A percentile compares a stretch with the other conserved stretches of the same genome.
Conservation (phyloP, 176 grass and related monocot species). For the Cymbopogon citratus region DNA sequence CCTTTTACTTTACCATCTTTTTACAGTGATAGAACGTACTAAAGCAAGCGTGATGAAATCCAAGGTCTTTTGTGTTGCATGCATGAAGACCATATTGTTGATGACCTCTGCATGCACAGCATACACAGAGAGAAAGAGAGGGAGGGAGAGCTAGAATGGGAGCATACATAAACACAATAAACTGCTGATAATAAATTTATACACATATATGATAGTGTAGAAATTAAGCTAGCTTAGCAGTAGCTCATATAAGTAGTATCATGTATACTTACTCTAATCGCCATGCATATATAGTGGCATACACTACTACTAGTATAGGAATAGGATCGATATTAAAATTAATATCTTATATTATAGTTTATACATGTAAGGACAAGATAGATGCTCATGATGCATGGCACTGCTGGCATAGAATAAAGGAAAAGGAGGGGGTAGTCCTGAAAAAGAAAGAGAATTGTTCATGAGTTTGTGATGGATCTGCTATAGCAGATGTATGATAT, state of each 20-base stretch:
- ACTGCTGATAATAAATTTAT: no score
- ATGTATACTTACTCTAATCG: not conserved
- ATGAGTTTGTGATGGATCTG: not conserved
- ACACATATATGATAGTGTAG: no score
- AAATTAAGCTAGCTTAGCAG: no score
- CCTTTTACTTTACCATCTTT: constrained; percentile 45
- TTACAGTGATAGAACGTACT: constrained; percentile 52
- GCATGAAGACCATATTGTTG: constrained; percentile 21
- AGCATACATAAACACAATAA: no score
- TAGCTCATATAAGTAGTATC: not conserved
- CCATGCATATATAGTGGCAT: not conserved
- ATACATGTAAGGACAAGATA: constrained; percentile 5
- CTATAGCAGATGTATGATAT: not conserved
- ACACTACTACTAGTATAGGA: not conserved
- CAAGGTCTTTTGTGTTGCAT: constrained; percentile 33
- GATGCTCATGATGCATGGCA: constrained; percentile 4
- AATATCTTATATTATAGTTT: not conserved
- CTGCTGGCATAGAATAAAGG: constrained; percentile 23
- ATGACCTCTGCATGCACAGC: no score
- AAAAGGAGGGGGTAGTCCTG: not conserved
- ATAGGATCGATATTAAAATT: not conserved
- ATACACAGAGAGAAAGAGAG: no score
- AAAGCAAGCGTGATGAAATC: constrained; percentile 28
- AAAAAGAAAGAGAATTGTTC: not conserved
- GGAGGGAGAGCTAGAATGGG: no score